Evolutionary conservation across 352 stramenopile genomes (phyloP).

Genomic region (Pythium grandisporangium): DNA sequence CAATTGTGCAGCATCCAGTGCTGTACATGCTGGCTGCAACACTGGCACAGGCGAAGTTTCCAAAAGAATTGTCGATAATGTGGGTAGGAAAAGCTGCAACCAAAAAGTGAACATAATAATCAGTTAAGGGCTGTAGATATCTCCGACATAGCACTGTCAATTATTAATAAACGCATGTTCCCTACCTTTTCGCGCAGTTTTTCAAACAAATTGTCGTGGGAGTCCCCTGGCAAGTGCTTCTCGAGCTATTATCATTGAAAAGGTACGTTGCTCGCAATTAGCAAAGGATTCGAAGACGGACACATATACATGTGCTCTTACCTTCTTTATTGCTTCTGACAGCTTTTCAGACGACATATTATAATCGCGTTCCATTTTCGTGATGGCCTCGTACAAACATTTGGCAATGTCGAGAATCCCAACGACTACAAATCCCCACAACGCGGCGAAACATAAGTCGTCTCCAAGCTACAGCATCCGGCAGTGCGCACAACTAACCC

Average conservation of each 20-base stretch:
- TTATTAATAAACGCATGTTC: not conserved
- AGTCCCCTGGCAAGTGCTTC: slow-evolving; percentile 33
- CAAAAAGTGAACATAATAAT: not conserved
- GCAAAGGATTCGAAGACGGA: no score
- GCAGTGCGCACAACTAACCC: no score
- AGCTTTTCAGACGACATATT: slow-evolving; percentile 61
- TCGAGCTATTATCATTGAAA: slow-evolving; percentile 25
- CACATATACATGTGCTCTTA: no score
- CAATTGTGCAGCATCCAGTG: slow-evolving; percentile 58
- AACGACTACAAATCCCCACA: no score
- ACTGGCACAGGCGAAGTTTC: slow-evolving; percentile 51
- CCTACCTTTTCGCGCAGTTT: slow-evolving; percentile 71
- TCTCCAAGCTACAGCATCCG: no score
- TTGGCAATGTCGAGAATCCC: slow-evolving; percentile 98
- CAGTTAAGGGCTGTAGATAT: no score
- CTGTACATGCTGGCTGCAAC: slow-evolving; percentile 34
- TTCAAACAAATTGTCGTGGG: slow-evolving; percentile 68
- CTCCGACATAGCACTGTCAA: no score
- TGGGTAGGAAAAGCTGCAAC: slow-evolving; percentile 75
- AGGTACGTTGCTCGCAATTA: no score
- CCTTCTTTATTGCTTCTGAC: slow-evolving; percentile 72
- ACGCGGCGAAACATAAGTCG: no score
- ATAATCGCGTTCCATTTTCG: slow-evolving; percentile 91
- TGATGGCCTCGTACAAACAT: slow-evolving; percentile 97
- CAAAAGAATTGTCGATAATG: slow-evolving; percentile 65